phyloP scores from a whole-genome alignment of 2,329 filamentous ascomycete genomes.

The Herpomyces periplanetae region DNA sequence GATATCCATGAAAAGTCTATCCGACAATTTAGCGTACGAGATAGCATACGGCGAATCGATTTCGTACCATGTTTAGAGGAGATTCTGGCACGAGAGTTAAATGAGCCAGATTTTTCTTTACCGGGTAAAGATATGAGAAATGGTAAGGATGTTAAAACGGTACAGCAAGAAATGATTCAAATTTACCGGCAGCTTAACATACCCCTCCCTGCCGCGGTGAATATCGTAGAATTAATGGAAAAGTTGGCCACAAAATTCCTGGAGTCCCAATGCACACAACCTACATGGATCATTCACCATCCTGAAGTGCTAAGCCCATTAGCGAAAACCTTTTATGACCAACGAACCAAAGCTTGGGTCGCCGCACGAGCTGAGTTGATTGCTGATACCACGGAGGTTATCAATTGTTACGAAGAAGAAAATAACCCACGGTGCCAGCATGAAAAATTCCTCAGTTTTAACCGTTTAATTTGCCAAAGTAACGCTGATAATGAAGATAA shows the following conservation, averaged over 20 bases:
- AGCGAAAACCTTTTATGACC: slow-evolving; percentile 36
- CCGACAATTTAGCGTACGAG: too few relatives aligned
- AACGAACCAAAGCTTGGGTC: too few relatives aligned
- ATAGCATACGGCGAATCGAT: too few relatives aligned
- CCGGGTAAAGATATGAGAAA: too few relatives aligned
- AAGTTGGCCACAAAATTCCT: slow-evolving; percentile 32
- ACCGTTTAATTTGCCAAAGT: too few relatives aligned
- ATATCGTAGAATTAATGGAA: slow-evolving; percentile 34
- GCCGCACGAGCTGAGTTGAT: slow-evolving; percentile 58
- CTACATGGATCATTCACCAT: slow-evolving; percentile 59
- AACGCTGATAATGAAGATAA: slow-evolving; percentile 11
- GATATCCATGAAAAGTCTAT: too few relatives aligned
- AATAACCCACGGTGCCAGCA: slow-evolving; percentile 63
- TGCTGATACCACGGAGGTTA: slow-evolving; percentile 35
- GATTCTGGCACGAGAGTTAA: too few relatives aligned
- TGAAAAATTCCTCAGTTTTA: slow-evolving; percentile 39
- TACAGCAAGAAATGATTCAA: too few relatives aligned
- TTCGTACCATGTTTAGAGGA: too few relatives aligned
- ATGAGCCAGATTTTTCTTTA: too few relatives aligned
- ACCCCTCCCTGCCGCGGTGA: slow-evolving; percentile 13
- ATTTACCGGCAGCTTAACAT: slow-evolving; percentile 14
- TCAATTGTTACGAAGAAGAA: slow-evolving; percentile 95
- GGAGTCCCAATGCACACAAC: slow-evolving; percentile 28
- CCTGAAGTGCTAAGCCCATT: slow-evolving; percentile 68
- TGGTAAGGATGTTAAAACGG: too few relatives aligned